phyloP scores from a whole-genome alignment of 192 early-diverging fungal genomes.

The Gamsiella multidivaricata region DNA sequence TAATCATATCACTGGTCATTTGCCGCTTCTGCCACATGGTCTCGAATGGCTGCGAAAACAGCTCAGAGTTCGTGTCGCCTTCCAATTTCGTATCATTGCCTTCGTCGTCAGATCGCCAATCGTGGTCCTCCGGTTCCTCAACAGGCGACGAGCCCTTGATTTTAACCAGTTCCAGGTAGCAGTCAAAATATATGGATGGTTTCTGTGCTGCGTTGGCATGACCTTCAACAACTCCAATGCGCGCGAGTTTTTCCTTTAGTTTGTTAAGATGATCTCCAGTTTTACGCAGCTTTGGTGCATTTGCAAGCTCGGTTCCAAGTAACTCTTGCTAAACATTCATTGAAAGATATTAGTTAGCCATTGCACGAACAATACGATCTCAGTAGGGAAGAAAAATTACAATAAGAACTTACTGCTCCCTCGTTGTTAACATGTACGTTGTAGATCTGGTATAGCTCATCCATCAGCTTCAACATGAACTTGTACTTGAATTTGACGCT shows the following conservation, averaged over 20 bases:
- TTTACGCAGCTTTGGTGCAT: conserved; percentile 2
- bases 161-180: not conserved
- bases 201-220: not conserved
- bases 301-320: not conserved
- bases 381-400: not conserved
- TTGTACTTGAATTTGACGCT: not conserved
- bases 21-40: not conserved
- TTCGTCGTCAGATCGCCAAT: not conserved
- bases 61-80: not conserved
- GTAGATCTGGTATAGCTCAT: conserved; percentile 15
- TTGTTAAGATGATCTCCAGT: not conserved
- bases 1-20: not conserved
- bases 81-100: not conserved
- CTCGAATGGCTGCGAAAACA: not conserved
- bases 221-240: conserved; percentile 14
- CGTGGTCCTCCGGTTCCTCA: not conserved
- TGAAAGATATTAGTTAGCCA: not conserved
- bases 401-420: conserved; percentile 16
- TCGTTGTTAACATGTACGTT: conserved; percentile 25
- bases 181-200: conserved; percentile 4
- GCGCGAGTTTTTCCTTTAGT: not conserved
- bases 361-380: not conserved
- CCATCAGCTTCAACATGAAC: conserved; percentile 22
- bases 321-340: not conserved
- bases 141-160: not conserved